phyloP scores from a whole-genome alignment of 2,329 filamentous ascomycete species.

The Chalaropsis ovoidea region DNA sequence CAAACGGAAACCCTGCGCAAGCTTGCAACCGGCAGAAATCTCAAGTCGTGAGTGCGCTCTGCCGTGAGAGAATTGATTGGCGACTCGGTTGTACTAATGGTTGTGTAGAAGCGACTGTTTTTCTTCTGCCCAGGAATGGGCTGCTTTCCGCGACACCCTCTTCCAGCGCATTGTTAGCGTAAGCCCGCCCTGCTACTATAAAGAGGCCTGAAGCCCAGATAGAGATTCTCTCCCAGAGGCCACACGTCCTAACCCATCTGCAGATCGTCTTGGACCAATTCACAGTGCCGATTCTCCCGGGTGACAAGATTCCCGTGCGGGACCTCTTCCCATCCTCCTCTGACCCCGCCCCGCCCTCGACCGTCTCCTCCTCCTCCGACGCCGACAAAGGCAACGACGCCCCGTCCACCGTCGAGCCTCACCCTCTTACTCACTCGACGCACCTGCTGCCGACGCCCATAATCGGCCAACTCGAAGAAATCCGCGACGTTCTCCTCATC shows the following conservation, averaged over 20 bases:
- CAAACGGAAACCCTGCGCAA: conserved; percentile 12
- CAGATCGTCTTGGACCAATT: conserved; percentile 21
- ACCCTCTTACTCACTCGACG: conserved; percentile 28
- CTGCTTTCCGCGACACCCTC: conserved; percentile 21
- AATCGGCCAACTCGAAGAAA: conserved; percentile 50
- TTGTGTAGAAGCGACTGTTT: conserved; percentile 15
- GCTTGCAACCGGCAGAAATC: conserved; percentile 7
- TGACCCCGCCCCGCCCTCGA: conserved; percentile 29
- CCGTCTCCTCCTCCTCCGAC: conserved; percentile 33
- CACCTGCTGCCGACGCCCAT: conserved; percentile 54
- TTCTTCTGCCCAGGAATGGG: conserved; percentile 14
- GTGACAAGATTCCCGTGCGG: conserved; percentile 19
- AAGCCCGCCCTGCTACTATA: not conserved
- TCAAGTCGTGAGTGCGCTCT: conserved; percentile 12
- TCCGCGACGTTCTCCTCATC: conserved; percentile 51
- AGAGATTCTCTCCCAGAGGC: too few relatives aligned
- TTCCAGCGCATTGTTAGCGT: conserved; percentile 23
- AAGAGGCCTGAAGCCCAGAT: not conserved
- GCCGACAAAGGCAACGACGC: conserved; percentile 30
- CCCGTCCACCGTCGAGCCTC: conserved; percentile 26
- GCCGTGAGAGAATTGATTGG: not conserved
- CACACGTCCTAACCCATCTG: not conserved
- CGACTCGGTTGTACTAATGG: not conserved
- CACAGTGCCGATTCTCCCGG: conserved; percentile 18
- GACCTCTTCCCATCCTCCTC: conserved; percentile 17